A percentile compares a stretch with the other conserved stretches of the same genome.
These are phyloP conservation scores for Boletus subcaerulescens DNA, from an alignment of 768 basidiomycete species.

Conservation along the genomic window DNA sequence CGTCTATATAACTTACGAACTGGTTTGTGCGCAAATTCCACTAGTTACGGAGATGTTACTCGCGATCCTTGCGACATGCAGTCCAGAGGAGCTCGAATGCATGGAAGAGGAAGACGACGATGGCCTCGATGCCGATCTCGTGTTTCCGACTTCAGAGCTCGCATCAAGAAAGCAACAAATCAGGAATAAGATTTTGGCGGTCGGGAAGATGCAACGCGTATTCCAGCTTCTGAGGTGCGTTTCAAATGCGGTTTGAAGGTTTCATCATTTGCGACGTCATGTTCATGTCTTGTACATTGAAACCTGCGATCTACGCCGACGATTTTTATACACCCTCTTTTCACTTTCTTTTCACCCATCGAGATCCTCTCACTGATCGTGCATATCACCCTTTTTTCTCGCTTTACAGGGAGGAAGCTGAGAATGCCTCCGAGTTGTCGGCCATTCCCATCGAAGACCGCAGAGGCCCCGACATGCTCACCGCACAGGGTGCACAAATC, in stretches of 20 bases:
- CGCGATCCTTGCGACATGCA: constrained; percentile 90
- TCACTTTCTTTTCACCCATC: background rate
- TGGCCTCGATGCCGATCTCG: constrained; percentile 26
- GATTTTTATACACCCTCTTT: too few species aligned
- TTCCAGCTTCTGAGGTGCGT: constrained; percentile 85
- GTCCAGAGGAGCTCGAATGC: constrained; percentile 85
- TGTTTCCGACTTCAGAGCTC: constrained; percentile 39
- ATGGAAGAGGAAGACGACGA: constrained; percentile 36
- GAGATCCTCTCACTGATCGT: background rate
- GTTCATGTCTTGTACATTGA: too few species aligned
- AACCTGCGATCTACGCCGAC: too few species aligned
- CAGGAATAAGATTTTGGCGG: constrained; percentile 91
- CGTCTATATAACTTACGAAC: background rate
- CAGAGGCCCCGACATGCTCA: constrained; percentile 54
- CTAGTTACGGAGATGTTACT: constrained; percentile 97
- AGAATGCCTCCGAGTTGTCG: constrained; percentile 68
- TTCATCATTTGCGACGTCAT: too few species aligned
- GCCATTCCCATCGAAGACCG: constrained; percentile 35
- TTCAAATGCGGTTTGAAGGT: background rate
- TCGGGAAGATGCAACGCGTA: constrained; percentile 87
- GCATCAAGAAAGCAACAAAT: constrained; percentile 69
- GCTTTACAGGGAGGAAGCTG: constrained; percentile 64
- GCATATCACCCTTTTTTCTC: background rate
- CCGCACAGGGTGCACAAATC: constrained; percentile 58
- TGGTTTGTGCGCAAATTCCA: background rate